Conservation (phyloP, 2,329 filamentous ascomycete genomes). For the Tympanopsis confertula region DNA sequence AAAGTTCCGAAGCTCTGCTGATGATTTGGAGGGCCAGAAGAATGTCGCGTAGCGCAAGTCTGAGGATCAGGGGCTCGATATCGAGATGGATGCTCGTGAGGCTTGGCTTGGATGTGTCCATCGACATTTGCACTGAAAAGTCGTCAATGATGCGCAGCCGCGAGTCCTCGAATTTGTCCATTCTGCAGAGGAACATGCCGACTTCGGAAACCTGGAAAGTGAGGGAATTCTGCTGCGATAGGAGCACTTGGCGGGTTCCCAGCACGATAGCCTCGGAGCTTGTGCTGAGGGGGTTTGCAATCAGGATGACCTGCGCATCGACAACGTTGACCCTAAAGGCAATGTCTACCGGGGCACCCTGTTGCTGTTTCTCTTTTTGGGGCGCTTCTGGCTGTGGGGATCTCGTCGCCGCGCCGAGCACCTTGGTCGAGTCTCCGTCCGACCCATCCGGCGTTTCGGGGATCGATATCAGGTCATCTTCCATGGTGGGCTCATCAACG, state of each 20-base stretch:
- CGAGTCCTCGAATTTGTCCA: constrained; percentile 91
- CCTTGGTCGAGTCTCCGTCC: constrained; percentile 44
- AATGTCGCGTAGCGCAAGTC: constrained; percentile 86
- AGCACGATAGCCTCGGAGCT: constrained; percentile 94
- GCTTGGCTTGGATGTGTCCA: constrained; percentile 58
- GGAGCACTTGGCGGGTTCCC: constrained; percentile 81
- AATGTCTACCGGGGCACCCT: constrained; percentile 51
- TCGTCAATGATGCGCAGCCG: constrained; percentile 88
- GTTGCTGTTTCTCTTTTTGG: constrained; percentile 5
- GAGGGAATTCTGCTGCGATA: constrained; percentile 86
- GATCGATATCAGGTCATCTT: constrained; percentile 38
- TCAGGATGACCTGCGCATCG: constrained; percentile 89
- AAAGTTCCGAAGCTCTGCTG: constrained; percentile 79
- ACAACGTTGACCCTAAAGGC: constrained; percentile 89
- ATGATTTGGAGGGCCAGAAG: constrained; percentile 86
- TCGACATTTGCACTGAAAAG: constrained; percentile 80
- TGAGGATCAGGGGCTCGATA: constrained; percentile 79
- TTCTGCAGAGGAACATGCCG: constrained; percentile 95
- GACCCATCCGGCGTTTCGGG: constrained; percentile 43
- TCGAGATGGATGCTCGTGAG: constrained; percentile 74
- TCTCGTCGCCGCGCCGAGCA: constrained; percentile 18
- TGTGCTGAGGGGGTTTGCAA: constrained; percentile 80
- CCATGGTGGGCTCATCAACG: constrained; percentile 43
- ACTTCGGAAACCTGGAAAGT: constrained; percentile 88
- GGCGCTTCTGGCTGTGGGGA: neutral